phyloP scores from a whole-genome alignment of 2,329 filamentous ascomycete genomes.

The Tolypocladium tundrense region DNA sequence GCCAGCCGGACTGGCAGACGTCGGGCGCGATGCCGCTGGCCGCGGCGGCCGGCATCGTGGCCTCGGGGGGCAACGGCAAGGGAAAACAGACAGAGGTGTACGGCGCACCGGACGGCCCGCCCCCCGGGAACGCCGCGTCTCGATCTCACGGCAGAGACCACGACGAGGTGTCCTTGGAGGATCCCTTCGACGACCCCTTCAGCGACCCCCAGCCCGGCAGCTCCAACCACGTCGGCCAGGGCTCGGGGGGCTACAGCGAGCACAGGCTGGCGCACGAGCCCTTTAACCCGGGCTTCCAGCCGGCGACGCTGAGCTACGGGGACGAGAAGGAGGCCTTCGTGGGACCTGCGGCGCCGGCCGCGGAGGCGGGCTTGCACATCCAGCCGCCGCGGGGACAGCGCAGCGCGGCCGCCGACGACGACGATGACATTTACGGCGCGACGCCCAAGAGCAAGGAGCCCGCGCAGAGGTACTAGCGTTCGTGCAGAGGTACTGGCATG shows the following conservation, averaged over 20 bases:
- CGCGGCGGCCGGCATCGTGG: not conserved
- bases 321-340: conserved; percentile 1
- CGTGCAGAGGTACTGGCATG: too few relatives aligned
- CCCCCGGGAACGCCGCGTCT: conserved; percentile 8
- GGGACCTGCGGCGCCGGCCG: conserved; percentile 8
- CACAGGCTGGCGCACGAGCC: conserved; percentile 22
- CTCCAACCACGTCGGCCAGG: conserved; percentile 1
- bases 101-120: conserved; percentile 12
- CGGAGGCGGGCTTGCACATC: not conserved
- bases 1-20: conserved; percentile 8
- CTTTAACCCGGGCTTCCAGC: conserved; percentile 26
- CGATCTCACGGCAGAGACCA: conserved; percentile 13
- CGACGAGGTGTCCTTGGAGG: conserved; percentile 10
- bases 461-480: conserved; percentile 10
- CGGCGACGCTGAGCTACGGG: conserved; percentile 1
- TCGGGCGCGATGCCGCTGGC: not conserved
- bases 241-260: conserved; percentile 9
- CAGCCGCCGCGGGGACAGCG: conserved; percentile 8
- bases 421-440: conserved; percentile 31
- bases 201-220: conserved; percentile 15
- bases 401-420: conserved; percentile 17
- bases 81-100: conserved; percentile 23
- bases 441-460: conserved; percentile 26
- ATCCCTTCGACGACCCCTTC: conserved; percentile 25
- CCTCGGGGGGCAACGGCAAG: conserved; percentile 17